Percentiles rank a stretch among this genome's conserved stretches.
Evolutionary conservation across 805 yeast genomes (phyloP).

Genomic region (Lipomyces sp.): DNA sequence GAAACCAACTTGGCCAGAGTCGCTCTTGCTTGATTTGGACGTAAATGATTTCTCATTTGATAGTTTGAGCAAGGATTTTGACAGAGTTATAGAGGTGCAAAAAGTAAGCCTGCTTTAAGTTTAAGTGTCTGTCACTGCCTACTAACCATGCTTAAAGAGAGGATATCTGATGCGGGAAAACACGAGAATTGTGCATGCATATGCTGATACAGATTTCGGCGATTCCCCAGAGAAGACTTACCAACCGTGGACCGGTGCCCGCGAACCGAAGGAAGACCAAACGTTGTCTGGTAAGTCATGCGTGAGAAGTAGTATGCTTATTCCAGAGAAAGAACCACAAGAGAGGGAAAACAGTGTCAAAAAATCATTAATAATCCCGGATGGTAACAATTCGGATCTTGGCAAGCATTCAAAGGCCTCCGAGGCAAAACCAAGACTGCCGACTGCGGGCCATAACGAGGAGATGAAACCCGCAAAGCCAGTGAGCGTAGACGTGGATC

Average conservation of each 20-base stretch:
- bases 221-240: constrained; percentile 10
- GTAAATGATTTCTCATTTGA: constrained; percentile 26
- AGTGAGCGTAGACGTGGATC: background rate
- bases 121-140: background rate
- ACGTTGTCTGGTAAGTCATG: constrained; percentile 4
- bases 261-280: background rate
- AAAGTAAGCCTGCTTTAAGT: constrained; percentile 11
- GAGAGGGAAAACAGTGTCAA: background rate
- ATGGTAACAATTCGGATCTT: background rate
- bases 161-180: constrained; percentile 34
- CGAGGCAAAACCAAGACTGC: background rate
- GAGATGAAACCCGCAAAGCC: background rate
- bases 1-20: background rate
- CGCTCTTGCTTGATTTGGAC: constrained; percentile 24
- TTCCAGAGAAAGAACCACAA: background rate
- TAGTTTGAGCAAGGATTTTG: constrained; percentile 29
- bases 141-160: constrained; percentile 18
- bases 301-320: background rate
- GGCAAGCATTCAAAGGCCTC: background rate
- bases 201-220: constrained; percentile 25
- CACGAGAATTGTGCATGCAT: constrained; percentile 30
- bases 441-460: background rate
- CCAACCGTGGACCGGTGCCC: constrained; percentile 8
- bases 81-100: constrained; percentile 30
- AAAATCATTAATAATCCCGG: background rate